Base-by-base conservation (phyloP, 2,329 filamentous ascomycete species). In the Massarina eburnea region DNA sequence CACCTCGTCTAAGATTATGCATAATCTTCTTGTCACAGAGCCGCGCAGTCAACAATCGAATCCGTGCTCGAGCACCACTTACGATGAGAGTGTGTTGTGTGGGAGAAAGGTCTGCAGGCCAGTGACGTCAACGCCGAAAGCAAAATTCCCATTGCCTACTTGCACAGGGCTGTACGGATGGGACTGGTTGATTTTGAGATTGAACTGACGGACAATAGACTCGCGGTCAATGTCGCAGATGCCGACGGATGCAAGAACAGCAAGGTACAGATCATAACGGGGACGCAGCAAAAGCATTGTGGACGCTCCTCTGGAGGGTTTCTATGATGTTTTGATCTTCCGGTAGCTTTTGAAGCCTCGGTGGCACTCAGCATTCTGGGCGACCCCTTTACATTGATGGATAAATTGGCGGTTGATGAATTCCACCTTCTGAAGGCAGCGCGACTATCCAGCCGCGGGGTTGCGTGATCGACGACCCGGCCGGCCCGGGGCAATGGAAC, bases 151-250 rank as follows among this genome's bases (percentile, higher is more conserved):
- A 48, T 77, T 77, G 12, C 74, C 74, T 2, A 77, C 68, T 55
- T 76, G 75, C 10, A 83, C 63, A 0, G 80, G 80, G 8, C 80
- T 82, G 17, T 74, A 74, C 14, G 64, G 54, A 3, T 77, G 77
- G 46, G 73, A 78, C 32, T 67, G 70, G 62, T 73, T 78, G 15
- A 78, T 74, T 36, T 58, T 67, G 26, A 77, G 72, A 45, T 78
- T 80, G 61, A 77, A 79, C 8, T 47, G 51, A 18, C 54, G 56
- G 10, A 68, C 55, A 19, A 68, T 58, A 8, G 55, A 42, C 39
- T 62, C 48, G 41, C 66, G 64, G 47, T 68, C 52, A 37, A 69
- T 67, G 32, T 48, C 40, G 45, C 53, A 40, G 19, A 14, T 42
- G 14, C 3, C 35, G 8, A 39, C 3, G 7, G 34, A 27, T 21